phyloP scores from a whole-genome alignment of 345 rosid species.

The Ricinus communis region DNA sequence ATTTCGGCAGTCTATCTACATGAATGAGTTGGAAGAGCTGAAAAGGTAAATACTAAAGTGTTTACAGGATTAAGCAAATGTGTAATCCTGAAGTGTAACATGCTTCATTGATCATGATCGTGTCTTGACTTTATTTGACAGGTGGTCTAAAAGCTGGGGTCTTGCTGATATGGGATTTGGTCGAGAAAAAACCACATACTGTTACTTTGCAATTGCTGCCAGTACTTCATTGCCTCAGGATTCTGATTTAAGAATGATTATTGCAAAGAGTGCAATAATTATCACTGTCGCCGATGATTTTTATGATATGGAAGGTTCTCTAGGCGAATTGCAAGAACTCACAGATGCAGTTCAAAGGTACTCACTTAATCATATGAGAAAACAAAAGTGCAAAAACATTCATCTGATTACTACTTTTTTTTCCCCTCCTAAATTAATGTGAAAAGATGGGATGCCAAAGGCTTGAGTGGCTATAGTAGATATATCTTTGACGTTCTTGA shows the following conservation, averaged over 20 bases:
- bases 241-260: conserved; percentile 32
- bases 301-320: conserved; percentile 54
- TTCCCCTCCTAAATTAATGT: too few relatives aligned
- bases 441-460: conserved; percentile 56
- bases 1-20: conserved; percentile 45
- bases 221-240: conserved; percentile 39
- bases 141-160: conserved; percentile 54
- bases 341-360: conserved; percentile 52
- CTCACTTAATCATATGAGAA: too few relatives aligned
- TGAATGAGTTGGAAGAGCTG: conserved; percentile 43
- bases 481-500: conserved; percentile 56
- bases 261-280: conserved; percentile 46
- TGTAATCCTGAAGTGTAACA: too few relatives aligned
- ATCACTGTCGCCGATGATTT: conserved; percentile 70
- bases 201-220: conserved; percentile 52
- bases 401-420: too few relatives aligned
- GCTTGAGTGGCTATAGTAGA: conserved; percentile 43
- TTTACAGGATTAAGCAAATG: too few relatives aligned
- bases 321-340: conserved; percentile 45
- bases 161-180: conserved; percentile 61
- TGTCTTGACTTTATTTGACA: conserved; percentile 15
- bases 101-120: too few relatives aligned
- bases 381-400: too few relatives aligned
- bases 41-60: conserved; percentile 32
- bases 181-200: conserved; percentile 57